Percentiles rank a stretch among this genome's conserved stretches.
Conservation (phyloP, 78 protist genomes). For the Dictyostelium firmibasis region DNA sequence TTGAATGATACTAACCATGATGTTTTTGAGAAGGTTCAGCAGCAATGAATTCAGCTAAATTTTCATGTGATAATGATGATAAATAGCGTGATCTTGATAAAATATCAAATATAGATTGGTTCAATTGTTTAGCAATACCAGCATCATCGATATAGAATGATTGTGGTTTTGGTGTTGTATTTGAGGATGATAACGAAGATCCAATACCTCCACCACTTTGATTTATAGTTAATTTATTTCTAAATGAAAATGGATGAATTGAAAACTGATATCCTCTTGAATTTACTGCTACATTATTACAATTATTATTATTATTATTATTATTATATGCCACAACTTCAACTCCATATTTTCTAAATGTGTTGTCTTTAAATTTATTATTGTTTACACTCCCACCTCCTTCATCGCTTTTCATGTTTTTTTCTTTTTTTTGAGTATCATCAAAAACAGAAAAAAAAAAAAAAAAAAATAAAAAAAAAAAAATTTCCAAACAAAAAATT, state of each 20-base stretch:
- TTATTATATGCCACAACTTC: background rate
- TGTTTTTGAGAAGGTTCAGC: slow-evolving; percentile 73
- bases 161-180: background rate
- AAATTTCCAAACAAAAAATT: background rate
- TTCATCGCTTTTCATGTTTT: background rate
- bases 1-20: slow-evolving; percentile 37
- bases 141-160: slow-evolving; percentile 59
- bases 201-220: background rate
- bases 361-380: background rate
- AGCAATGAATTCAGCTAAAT: slow-evolving; percentile 38
- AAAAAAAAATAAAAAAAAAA: background rate
- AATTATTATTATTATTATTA: background rate
- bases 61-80: slow-evolving; percentile 40
- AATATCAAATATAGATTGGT: slow-evolving; percentile 67
- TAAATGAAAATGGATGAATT: slow-evolving; percentile 65
- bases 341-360: slow-evolving; percentile 44
- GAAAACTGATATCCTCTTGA: slow-evolving; percentile 33
- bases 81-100: slow-evolving; percentile 31
- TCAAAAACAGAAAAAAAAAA: background rate
- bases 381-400: background rate
- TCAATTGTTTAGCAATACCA: slow-evolving; percentile 54
- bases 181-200: background rate
- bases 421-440: background rate
- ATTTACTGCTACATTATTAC: background rate
- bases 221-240: slow-evolving; percentile 29